Evolutionary conservation across 495 filamentous ascomycete genomes (phyloP), one percentile per base, ranked within the genome.

Genomic region (Polyplosphaeria fusca): DNA sequence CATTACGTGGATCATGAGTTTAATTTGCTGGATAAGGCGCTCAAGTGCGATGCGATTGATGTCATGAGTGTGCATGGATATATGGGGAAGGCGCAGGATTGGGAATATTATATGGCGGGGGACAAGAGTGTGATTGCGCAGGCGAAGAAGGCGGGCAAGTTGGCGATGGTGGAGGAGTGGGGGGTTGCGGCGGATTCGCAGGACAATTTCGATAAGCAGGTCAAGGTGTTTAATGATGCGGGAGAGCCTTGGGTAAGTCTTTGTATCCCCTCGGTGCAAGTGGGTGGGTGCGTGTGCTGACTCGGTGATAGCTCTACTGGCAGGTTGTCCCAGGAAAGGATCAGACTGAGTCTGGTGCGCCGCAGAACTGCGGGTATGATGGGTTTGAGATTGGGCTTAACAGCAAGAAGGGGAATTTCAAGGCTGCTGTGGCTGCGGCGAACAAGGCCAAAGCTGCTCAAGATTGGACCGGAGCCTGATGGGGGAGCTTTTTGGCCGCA

Each of bases 61-160:
- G 45, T 64, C n/a, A 51, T 61, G 35, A 61, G 56, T 28, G 52
- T 64, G 4, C 55, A 59, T 24, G 55, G 55, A n/a, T 59, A 51
- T 20, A 51, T 52, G 25, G 27, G 37, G 24, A 59, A 42, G 27
- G 25, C 47, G 9, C n/a, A 24, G n/a, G 38, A 52, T 38, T 52
- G 39, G 47, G 40, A 35, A 18, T 51, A 59, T 22, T 59, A 52
- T 20, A 45, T 51, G 25, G 30, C 26, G 3, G 52, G 52, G 5
- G 52, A 55, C 19, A 22, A 46, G 16, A 35, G 26, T 5, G 41
- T 55, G 3, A 18, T 55, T 20, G 20, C n/a, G 3, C 41, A 46
- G 27, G 52, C 52, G 13, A 55, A 55, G 13, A 23, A 14, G 4
- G 52, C 52, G 2, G 32, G 32, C 5, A 47, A 59, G 28, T 47